A percentile compares a stretch with the other conserved stretches of the same genome.
These are phyloP conservation scores for Pleurotus giganteus DNA, from an alignment of 768 basidiomycete genomes.

Conservation along the genomic window DNA sequence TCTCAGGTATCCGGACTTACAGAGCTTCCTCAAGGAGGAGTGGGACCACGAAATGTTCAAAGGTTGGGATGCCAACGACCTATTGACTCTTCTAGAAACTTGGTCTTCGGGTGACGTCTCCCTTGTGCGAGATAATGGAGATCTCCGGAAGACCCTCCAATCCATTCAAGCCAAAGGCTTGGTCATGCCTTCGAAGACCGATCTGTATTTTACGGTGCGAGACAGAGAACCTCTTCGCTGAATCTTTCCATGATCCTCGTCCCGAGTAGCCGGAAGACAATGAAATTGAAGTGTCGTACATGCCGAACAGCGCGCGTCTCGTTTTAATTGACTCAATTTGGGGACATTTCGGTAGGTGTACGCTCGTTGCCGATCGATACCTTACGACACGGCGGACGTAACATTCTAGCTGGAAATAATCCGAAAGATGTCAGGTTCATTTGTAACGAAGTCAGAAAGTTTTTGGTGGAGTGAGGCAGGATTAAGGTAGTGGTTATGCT, in stretches of 20 bases:
- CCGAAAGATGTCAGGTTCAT: neutral
- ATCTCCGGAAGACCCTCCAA: constrained; percentile 37
- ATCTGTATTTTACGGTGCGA: constrained; percentile 54
- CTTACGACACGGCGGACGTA: too few species aligned
- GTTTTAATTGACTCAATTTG: constrained; percentile 55
- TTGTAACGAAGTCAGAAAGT: neutral
- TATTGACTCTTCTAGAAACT: constrained; percentile 38
- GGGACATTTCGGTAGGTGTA: constrained; percentile 52
- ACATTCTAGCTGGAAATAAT: neutral
- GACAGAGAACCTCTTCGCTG: too few species aligned
- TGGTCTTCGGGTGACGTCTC: constrained; percentile 41
- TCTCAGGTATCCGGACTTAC: constrained; percentile 42
- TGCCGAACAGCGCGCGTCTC: constrained; percentile 42
- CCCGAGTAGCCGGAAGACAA: constrained; percentile 52
- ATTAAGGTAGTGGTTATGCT: too few species aligned
- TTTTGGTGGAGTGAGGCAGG: neutral
- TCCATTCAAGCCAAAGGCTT: constrained; percentile 50
- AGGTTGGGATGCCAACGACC: constrained; percentile 55
- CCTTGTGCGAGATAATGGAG: constrained; percentile 37
- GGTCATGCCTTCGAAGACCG: constrained; percentile 59
- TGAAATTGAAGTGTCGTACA: constrained; percentile 41
- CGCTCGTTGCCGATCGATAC: neutral
- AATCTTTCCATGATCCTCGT: too few species aligned
- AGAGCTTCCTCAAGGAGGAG: constrained; percentile 47
- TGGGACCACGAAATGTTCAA: constrained; percentile 46